Evolutionary conservation across 208 protist genomes (phyloP), one percentile per base, ranked within the genome.

Genomic region (Trypanosoma conorhini): DNA sequence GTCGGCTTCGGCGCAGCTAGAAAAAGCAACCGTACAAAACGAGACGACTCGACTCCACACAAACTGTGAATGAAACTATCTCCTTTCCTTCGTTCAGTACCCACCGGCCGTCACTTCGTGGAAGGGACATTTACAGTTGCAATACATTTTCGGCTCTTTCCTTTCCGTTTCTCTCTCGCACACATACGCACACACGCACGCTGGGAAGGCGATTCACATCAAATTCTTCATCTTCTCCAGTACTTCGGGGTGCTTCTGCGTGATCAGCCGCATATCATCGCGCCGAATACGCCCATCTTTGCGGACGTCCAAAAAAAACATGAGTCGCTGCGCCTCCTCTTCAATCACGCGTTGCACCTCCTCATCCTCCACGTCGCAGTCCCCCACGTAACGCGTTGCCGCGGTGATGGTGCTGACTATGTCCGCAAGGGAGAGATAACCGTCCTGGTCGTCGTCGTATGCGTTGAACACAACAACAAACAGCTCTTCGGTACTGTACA

Each of bases 401-500:
- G 84, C 88, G 35, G 93, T 94, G 51, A 98, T 90, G 44, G 98
- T 92, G 57, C 79, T 68, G 52, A 81, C 82, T 68, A 98, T 86
- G 35, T 98, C 95, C 4, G 81, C 59, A 22, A 89, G 72, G 7
- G 86, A 94, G 30, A 98, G 82, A 70, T 78, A 87, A n/a, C 94
- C 95, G 55, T 97, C 88, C 12, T 87, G 83, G 71, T 98, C 89
- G n/a, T 87, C 79, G 80, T 98, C 96, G 79, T 97, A 98, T 22
- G 93, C 85, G 62, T 90, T 88, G 73, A 98, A 98, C 33, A 97
- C 81, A 40, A 98, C 81, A 50, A 85, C 74, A 66, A 95, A 94
- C 19, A 97, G 77, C 52, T 97, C 92, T 70, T 97, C 89, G 24
- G 89, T 94, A 68, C 81, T 91, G 81, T 94, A 95, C 44, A 95